These are phyloP conservation scores for Violaceomyces palustris DNA, from an alignment of 1,284 basidiomycete genomes.

Conservation along the genomic window DNA sequence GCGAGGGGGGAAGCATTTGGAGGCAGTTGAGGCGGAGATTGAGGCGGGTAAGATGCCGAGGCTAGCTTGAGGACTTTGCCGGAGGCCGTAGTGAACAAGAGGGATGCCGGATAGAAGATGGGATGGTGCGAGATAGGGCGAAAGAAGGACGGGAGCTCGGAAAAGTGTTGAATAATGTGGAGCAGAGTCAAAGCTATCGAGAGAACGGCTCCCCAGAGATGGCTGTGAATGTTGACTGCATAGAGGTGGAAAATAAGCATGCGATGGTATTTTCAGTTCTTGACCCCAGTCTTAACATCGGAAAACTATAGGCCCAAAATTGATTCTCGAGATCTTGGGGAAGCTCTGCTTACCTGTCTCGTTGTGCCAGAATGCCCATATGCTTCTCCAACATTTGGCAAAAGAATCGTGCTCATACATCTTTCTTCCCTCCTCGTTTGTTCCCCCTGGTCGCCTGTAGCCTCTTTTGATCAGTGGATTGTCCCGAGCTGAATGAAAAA, in stretches of 20 bases:
- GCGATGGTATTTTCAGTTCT: neutral
- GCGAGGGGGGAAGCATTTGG: too few species aligned
- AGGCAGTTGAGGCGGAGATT: too few species aligned
- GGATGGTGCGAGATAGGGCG: constrained; percentile 30
- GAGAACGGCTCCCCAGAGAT: constrained; percentile 69
- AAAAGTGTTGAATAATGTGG: constrained; percentile 30
- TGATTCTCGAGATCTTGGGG: too few species aligned
- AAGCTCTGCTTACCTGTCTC: constrained; percentile 44
- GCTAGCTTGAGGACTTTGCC: constrained; percentile 29
- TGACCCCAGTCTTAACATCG: neutral
- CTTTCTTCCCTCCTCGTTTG: constrained; percentile 10
- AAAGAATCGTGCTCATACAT: constrained; percentile 40
- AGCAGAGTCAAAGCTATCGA: constrained; percentile 60
- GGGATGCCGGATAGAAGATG: constrained; percentile 32
- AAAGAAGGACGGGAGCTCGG: constrained; percentile 22
- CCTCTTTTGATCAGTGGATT: constrained; percentile 44
- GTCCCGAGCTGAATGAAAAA: constrained; percentile 26
- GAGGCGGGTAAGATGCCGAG: constrained; percentile 23
- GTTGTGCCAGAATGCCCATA: constrained; percentile 52
- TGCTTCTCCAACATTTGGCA: constrained; percentile 44
- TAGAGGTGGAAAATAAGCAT: neutral
- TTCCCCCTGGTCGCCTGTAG: constrained; percentile 47
- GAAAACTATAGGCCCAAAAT: neutral
- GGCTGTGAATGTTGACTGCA: constrained; percentile 82
- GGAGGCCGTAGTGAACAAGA: constrained; percentile 23